These are phyloP conservation scores for Blastobotrys chiropterorum DNA, from an alignment of 805 yeast genomes.

Conservation along the genomic window DNA sequence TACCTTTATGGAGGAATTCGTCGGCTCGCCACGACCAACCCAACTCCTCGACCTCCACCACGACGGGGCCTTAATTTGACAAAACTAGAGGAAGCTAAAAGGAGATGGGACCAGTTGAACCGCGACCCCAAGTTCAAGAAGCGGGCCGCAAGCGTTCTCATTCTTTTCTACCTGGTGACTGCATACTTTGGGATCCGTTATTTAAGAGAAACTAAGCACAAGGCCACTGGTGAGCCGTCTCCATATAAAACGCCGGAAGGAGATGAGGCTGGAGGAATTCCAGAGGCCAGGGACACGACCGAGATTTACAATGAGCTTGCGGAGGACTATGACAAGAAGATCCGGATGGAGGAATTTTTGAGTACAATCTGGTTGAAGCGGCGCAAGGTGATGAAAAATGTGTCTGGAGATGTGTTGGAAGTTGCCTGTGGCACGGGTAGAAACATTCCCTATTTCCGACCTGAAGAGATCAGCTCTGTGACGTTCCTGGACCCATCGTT, in stretches of 20 bases:
- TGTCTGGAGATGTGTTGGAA: conserved; percentile 85
- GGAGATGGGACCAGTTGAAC: conserved; percentile 11
- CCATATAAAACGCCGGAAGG: conserved; percentile 23
- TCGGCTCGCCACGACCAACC: too few relatives aligned
- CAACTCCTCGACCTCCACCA: neutral
- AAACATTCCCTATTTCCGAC: conserved; percentile 69
- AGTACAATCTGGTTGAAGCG: conserved; percentile 48
- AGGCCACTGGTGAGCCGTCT: conserved; percentile 30
- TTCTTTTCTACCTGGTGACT: conserved; percentile 19
- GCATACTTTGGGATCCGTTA: conserved; percentile 25
- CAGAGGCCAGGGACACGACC: conserved; percentile 77
- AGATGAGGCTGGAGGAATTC: conserved; percentile 33
- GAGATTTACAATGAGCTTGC: conserved; percentile 61
- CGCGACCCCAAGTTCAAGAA: conserved; percentile 15
- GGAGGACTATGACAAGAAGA: conserved; percentile 69
- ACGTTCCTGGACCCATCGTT: conserved; percentile 82
- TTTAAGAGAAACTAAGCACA: conserved; percentile 30
- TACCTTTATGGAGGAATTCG: too few relatives aligned
- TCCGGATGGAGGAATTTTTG: conserved; percentile 63
- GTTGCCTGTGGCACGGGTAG: conserved; percentile 96
- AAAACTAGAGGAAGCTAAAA: conserved; percentile 6
- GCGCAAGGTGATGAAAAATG: conserved; percentile 71
- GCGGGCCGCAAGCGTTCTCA: conserved; percentile 16
- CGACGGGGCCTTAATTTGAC: conserved; percentile 3
- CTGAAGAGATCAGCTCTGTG: conserved; percentile 55